These are phyloP conservation scores for Bassia scoparia DNA, from an alignment of 148 eudicot genomes.

Conservation along the genomic window DNA sequence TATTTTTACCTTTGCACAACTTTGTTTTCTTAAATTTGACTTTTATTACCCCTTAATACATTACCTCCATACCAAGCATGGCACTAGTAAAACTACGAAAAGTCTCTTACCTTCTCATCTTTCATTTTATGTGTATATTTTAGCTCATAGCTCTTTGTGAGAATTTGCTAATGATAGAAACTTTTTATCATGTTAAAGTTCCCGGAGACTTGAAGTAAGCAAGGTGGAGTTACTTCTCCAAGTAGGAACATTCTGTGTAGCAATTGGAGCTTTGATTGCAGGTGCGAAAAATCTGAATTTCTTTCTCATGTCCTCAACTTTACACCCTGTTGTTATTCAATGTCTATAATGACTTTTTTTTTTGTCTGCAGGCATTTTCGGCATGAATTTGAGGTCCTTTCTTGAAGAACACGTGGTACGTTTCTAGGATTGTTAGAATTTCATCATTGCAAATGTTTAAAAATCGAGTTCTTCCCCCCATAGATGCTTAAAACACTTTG, in stretches of 20 bases:
- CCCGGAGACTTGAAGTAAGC: constrained; percentile 95
- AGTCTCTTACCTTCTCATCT: background rate
- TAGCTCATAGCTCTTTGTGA: background rate
- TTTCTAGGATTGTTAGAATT: background rate
- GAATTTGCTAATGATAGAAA: constrained; percentile 13
- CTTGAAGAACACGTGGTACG: constrained; percentile 90
- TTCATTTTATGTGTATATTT: background rate
- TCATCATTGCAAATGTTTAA: no score
- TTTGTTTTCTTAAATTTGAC: no score
- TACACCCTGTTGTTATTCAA: background rate
- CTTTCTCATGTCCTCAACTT: background rate
- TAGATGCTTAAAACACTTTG: no score
- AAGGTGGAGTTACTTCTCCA: constrained; percentile 98
- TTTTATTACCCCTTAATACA: no score
- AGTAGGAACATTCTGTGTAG: constrained; percentile 91
- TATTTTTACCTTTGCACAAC: no score
- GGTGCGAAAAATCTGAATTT: constrained; percentile 35
- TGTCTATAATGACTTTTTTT: background rate
- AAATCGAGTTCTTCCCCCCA: no score
- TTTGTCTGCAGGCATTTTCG: constrained; percentile 74
- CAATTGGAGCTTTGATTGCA: constrained; percentile 87
- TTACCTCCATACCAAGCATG: no score
- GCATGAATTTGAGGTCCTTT: constrained; percentile 96
- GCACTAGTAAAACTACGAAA: background rate
- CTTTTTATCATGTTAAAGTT: constrained; percentile 43